Conservation (phyloP, 192 early-diverging fungal species). For the Phycomyces nitens region DNA sequence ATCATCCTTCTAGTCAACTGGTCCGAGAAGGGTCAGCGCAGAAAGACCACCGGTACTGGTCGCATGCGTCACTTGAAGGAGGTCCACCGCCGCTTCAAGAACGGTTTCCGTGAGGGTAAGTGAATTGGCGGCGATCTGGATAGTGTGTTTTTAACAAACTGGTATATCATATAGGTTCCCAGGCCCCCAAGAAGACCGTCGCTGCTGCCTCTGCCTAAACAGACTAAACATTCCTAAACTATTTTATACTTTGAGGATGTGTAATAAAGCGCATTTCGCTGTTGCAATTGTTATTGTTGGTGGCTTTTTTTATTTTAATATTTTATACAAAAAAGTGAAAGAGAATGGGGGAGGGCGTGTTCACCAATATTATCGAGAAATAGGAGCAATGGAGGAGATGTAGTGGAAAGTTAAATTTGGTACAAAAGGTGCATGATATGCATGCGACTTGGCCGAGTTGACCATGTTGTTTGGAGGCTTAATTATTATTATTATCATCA, state of each 20-base stretch:
- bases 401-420: too few relatives aligned
- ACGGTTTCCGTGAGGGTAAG: constrained; percentile 92
- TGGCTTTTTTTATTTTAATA: not conserved
- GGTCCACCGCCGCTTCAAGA: constrained; percentile 92
- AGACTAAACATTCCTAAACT: not conserved
- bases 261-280: constrained; percentile 2
- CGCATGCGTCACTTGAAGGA: constrained; percentile 94
- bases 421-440: too few relatives aligned
- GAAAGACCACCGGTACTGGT: constrained; percentile 99
- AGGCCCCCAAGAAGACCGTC: too few relatives aligned
- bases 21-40: constrained; percentile 90
- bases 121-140: too few relatives aligned
- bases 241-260: not conserved
- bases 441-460: too few relatives aligned
- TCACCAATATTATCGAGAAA: too few relatives aligned
- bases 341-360: not conserved
- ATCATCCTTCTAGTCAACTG: constrained; percentile 59
- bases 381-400: too few relatives aligned
- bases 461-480: too few relatives aligned
- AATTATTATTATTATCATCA: constrained; percentile 7
- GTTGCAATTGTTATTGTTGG: not conserved
- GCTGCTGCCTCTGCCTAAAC: not conserved
- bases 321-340: not conserved
- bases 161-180: too few relatives aligned
- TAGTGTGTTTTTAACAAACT: too few relatives aligned